Evolutionary conservation across 371 early-diverging fungal genomes (phyloP), one percentile per base, ranked within the genome.

Genomic region (Mucor plumbeus): DNA sequence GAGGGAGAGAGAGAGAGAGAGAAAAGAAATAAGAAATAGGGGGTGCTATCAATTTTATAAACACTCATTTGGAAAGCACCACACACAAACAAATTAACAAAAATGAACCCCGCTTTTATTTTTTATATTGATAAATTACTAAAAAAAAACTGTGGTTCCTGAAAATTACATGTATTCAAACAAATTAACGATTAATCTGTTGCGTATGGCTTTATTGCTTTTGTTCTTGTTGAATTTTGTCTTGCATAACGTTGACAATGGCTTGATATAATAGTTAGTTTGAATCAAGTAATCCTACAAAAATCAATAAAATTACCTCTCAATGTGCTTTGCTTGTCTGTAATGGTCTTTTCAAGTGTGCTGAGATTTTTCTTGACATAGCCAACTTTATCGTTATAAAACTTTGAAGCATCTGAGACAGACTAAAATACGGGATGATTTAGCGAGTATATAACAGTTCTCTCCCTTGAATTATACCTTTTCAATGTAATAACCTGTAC

Each of bases 401-500:
- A 95, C 57, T 86, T 87, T 71, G 87, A 80, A 0, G 95, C 94
- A 66, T 92, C 91, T 26, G 80, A 80, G 17, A 86, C 76, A 5
- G 89, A 84, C 93, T 95, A 69, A 36, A 8, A 64, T 3, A 5
- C 53, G 26, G 0, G 11, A 7, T 31, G 11, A 6, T 21, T 62
- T 19, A 31, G 35, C 19, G 14, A 57, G 6, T n/a, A 40, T 21
- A 11, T 9, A 26, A 26, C 26, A 3, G 26, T 26, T 3, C 26
- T 26, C 26, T 26, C 26, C 26, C 26, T 26, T 26, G 26, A 26
- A 26, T 1, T 3, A 26, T 72, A 91, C 93, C 91, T 97, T 97
- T 78, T 96, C 96, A 19, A 95, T 90, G 69, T 89, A 95, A 76
- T 98, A 98, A 33, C 98, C 98, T 9, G 98, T 96, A 54, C 97